Conservation (phyloP, 2,329 filamentous ascomycete genomes). For the Colletotrichum costaricense region DNA sequence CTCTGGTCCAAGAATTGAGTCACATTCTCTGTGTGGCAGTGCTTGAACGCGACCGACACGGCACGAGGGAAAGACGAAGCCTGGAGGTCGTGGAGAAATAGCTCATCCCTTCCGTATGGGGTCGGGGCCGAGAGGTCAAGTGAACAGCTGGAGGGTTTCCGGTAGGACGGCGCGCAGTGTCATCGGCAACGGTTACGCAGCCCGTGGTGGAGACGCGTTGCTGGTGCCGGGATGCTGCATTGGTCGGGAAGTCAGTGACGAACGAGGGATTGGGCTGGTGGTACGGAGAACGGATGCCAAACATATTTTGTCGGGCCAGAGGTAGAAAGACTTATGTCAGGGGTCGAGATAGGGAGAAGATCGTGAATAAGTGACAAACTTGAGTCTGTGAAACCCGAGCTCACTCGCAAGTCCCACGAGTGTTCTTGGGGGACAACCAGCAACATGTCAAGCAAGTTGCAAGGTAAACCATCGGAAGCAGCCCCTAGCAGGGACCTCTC, state of each 20-base stretch:
- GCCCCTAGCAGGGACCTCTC: not conserved
- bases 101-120: conserved; percentile 28
- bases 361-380: not conserved
- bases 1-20: conserved; percentile 5
- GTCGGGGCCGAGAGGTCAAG: conserved; percentile 27
- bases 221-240: conserved; percentile 13
- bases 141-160: conserved; percentile 32
- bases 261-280: not conserved
- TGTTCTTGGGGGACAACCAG: not conserved
- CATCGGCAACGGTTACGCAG: conserved; percentile 15
- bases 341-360: not conserved
- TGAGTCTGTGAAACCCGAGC: not conserved
- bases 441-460: not conserved
- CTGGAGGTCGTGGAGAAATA: not conserved
- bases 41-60: not conserved
- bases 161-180: conserved; percentile 26
- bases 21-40: conserved; percentile 22
- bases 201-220: not conserved
- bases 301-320: not conserved
- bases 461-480: conserved; percentile 22
- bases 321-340: not conserved
- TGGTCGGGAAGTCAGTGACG: not conserved
- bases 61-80: not conserved
- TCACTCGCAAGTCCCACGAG: too few relatives aligned
- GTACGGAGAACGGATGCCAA: not conserved